These are phyloP conservation scores for Suillus discolor DNA, from an alignment of 768 basidiomycete genomes.

Conservation along the genomic window DNA sequence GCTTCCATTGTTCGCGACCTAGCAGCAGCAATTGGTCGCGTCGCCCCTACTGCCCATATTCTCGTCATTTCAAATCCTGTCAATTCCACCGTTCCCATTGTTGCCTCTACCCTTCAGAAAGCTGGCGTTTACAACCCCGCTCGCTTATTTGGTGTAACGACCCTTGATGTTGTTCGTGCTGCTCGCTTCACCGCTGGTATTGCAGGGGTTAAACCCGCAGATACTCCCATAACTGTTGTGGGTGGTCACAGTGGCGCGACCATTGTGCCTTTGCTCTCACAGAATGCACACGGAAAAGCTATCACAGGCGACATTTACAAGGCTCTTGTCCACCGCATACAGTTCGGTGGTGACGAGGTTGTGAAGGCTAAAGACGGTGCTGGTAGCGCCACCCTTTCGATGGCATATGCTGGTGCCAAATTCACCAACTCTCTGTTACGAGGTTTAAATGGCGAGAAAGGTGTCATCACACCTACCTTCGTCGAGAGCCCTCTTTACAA, in stretches of 20 bases:
- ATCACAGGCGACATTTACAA: slow-evolving; percentile 75
- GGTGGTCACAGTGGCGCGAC: slow-evolving; percentile 98
- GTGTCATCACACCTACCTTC: slow-evolving; percentile 77
- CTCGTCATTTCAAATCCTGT: slow-evolving; percentile 99
- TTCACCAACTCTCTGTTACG: slow-evolving; percentile 64
- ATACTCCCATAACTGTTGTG: slow-evolving; percentile 80
- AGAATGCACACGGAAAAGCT: slow-evolving; percentile 68
- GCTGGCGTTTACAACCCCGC: slow-evolving; percentile 90
- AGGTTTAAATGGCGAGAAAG: slow-evolving; percentile 67
- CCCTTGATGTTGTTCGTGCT: slow-evolving; percentile 96
- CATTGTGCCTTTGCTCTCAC: slow-evolving; percentile 94
- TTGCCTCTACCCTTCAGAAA: slow-evolving; percentile 88
- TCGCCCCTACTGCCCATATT: slow-evolving; percentile 88
- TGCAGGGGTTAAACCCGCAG: slow-evolving; percentile 61
- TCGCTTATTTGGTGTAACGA: slow-evolving; percentile 94
- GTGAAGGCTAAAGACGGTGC: slow-evolving; percentile 96
- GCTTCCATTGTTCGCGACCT: slow-evolving; percentile 98
- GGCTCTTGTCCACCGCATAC: slow-evolving; percentile 89
- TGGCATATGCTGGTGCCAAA: slow-evolving; percentile 78
- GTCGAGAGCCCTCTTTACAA: slow-evolving; percentile 88
- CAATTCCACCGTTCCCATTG: slow-evolving; percentile 97
- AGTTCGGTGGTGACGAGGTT: slow-evolving; percentile 98
- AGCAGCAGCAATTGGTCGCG: slow-evolving; percentile 82
- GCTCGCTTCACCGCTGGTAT: slow-evolving; percentile 85
- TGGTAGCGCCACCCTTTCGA: slow-evolving; percentile 74